Evolutionary conservation across 345 rosid genomes (phyloP), one percentile per base, ranked within the genome.

Genomic region (Chamaenerion angustifolium): DNA sequence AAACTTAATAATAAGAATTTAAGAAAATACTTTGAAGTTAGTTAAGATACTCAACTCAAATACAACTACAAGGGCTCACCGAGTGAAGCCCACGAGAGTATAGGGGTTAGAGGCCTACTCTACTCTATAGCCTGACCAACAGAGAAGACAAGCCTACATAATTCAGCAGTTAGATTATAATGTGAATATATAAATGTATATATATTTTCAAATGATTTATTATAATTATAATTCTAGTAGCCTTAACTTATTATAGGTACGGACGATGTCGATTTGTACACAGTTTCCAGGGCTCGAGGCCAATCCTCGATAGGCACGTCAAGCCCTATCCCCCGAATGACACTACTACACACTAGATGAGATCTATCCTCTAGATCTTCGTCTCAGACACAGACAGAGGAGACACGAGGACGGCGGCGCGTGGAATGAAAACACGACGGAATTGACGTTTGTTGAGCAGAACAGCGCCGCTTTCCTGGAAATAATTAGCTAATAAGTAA

Each of bases 381-480:
- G 56, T n/a, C 56, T 52, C 45, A 37, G 41, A 15, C 56, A 52
- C 56, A 41, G 17, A 18, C 40, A 18, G 45, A 23, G 4, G 27
- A 40, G 16, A 18, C 12, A 3, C 9, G 6, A 13, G 45, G 44
- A 4, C 27, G 18, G 16, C 10, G 16, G 46, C 46, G 46, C 46
- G 46, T 44, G 46, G 16, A 44, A 4, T 15, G 15, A 8, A 44
- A 15, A 10, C 47, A 6, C 6, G 47, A 35, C 15, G 18, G 12
- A n/a, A 37, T 4, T 1, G 37, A 10, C 5, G 12, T n/a, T 40
- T 21, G 1, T 17, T 14, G 40, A 14, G 2, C n/a, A 4, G 31
- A 35, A 50, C 14, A 13, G 51, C 59, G 59, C 46, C 60, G 60
- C 46, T 57, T 57, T 57, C 53, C 42, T 4, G n/a, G 1, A 9